phyloP scores from a whole-genome alignment of 768 basidiomycete genomes.

The Daedaleopsis sinensis region DNA sequence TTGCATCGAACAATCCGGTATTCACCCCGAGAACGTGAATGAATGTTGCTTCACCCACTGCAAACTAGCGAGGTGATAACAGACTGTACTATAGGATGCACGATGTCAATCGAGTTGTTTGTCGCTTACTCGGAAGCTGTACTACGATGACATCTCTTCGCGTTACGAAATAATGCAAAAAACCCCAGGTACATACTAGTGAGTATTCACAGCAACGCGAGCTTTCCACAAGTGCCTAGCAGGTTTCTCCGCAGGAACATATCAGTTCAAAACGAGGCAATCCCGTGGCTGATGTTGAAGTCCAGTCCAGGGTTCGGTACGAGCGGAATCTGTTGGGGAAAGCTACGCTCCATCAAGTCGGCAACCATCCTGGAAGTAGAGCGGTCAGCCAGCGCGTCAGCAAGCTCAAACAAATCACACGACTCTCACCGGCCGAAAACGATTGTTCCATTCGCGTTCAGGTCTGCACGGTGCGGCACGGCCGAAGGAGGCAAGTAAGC shows the following conservation, averaged over 20 bases:
- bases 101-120: no score
- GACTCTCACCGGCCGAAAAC: neutral
- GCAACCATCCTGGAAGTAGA: neutral
- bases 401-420: neutral
- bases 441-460: neutral
- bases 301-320: neutral
- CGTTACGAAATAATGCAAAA: no score
- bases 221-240: no score
- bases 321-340: neutral
- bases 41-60: no score
- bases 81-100: no score
- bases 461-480: neutral
- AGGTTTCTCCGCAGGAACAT: no score
- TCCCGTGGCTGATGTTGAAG: neutral
- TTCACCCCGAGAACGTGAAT: conserved; percentile 25
- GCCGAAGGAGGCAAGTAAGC: no score
- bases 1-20: conserved; percentile 58
- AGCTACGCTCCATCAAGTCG: neutral
- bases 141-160: no score
- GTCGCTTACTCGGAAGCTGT: no score
- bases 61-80: no score
- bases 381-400: neutral
- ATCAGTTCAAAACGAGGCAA: neutral
- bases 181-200: no score
- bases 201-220: no score